Percentiles rank a stretch among this genome's conserved stretches.
Conservation (phyloP, 495 filamentous ascomycete genomes). For the Geopyxis carbonaria region DNA sequence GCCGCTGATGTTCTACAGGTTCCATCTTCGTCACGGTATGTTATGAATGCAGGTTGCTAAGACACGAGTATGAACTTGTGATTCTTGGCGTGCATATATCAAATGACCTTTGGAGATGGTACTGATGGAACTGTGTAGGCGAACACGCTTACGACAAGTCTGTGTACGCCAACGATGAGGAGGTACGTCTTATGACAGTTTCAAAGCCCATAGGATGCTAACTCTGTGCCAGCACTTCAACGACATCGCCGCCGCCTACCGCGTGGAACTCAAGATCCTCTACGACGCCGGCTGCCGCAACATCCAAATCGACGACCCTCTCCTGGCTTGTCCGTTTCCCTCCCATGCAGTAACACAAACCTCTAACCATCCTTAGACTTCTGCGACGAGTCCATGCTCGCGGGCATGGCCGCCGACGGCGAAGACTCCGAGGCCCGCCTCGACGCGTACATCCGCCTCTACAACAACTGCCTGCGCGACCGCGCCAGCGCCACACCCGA, state of each 20-base stretch:
- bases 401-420: conserved; percentile 45
- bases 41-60: not conserved
- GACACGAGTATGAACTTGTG: no score
- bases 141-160: conserved; percentile 43
- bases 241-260: conserved; percentile 59
- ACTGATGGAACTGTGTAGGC: conserved; percentile 51
- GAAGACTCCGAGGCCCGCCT: conserved; percentile 48
- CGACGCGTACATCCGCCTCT: conserved; percentile 56
- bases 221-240: no score
- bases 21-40: conserved; percentile 11
- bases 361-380: conserved; percentile 37
- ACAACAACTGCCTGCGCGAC: conserved; percentile 53
- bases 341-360: not conserved
- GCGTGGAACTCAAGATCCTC: conserved; percentile 45
- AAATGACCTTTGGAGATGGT: conserved; percentile 38
- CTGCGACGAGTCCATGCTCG: conserved; percentile 57
- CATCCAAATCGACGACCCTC: conserved; percentile 60
- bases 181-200: no score
- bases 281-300: conserved; percentile 54
- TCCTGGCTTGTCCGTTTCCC: conserved; percentile 47
- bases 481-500: conserved; percentile 35
- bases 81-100: no score
- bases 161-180: conserved; percentile 46
- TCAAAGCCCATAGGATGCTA: no score
- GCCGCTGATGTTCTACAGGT: not conserved